phyloP scores from a whole-genome alignment of 768 basidiomycete genomes.

The Lepiota brunneoincarnata region DNA sequence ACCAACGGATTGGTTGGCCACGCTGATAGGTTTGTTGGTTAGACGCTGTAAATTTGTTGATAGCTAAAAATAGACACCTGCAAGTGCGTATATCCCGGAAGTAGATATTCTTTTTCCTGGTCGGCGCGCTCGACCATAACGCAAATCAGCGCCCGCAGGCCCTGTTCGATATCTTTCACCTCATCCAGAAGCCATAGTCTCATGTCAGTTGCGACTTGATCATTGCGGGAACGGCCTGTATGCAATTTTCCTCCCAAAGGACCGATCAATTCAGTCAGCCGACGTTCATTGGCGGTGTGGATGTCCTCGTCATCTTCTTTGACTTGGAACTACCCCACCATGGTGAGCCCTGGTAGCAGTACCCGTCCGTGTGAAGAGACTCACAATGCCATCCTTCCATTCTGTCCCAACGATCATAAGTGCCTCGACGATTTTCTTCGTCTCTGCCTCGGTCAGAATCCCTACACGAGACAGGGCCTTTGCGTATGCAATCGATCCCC shows the following conservation, averaged over 20 bases:
- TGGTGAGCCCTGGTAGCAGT: background rate
- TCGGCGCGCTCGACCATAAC: conserved; percentile 94
- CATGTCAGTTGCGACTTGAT: conserved; percentile 99
- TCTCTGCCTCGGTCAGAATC: conserved; percentile 80
- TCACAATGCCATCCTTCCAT: conserved; percentile 77
- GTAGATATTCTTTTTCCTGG: conserved; percentile 84
- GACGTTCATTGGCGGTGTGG: conserved; percentile 96
- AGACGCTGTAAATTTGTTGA: background rate
- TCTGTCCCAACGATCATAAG: conserved; percentile 75
- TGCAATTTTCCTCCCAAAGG: conserved; percentile 93
- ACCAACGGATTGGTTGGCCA: conserved; percentile 98
- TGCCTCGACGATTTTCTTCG: conserved; percentile 68
- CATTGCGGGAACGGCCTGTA: conserved; percentile 95
- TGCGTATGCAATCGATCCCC: conserved; percentile 94
- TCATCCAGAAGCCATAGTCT: conserved; percentile 91
- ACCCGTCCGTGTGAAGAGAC: conserved; percentile 16
- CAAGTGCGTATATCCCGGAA: conserved; percentile 97
- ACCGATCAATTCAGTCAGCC: conserved; percentile 91
- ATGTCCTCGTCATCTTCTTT: conserved; percentile 96
- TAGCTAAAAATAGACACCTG: conserved; percentile 54
- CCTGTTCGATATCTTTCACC: conserved; percentile 59
- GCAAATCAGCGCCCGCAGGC: conserved; percentile 74
- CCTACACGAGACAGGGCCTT: conserved; percentile 79
- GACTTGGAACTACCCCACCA: conserved; percentile 59
- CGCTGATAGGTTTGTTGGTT: conserved; percentile 58